Evolutionary conservation across 768 basidiomycete species (phyloP).

Genomic region (Thelephora ganbajun): DNA sequence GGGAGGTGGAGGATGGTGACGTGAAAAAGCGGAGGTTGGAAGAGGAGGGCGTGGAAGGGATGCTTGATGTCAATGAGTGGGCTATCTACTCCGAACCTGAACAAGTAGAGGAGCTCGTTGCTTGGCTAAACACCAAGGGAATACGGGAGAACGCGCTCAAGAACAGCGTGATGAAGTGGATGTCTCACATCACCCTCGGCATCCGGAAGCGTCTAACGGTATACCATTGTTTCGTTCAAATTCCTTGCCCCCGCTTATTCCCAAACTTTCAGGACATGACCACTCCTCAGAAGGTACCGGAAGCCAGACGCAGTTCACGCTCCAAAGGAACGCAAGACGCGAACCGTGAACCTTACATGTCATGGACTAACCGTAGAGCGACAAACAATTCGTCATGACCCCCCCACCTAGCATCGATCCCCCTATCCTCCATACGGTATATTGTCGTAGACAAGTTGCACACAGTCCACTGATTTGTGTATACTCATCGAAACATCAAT

Average conservation of each 20-base stretch:
- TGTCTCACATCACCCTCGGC: constrained; percentile 69
- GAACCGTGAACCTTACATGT: constrained; percentile 73
- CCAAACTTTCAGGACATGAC: constrained; percentile 43
- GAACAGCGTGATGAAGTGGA: constrained; percentile 68
- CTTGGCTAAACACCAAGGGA: constrained; percentile 90
- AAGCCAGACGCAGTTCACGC: constrained; percentile 69
- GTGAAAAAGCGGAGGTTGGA: constrained; percentile 47
- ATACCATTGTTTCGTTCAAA: constrained; percentile 17
- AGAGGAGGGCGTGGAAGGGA: constrained; percentile 71
- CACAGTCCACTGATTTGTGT: no score
- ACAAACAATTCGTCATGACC: constrained; percentile 21
- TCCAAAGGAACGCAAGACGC: constrained; percentile 48
- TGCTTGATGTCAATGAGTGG: constrained; percentile 73
- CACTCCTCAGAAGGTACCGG: constrained; percentile 54
- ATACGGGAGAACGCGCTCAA: constrained; percentile 76
- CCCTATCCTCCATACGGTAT: no score
- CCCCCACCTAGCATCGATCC: neutral
- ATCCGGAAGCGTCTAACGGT: constrained; percentile 65
- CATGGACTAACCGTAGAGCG: constrained; percentile 75
- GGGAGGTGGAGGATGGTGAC: constrained; percentile 34
- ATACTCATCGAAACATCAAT: no score
- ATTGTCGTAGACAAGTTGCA: no score
- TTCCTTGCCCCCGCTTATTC: neutral
- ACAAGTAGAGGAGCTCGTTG: constrained; percentile 76
- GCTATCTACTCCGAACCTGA: constrained; percentile 79